Evolutionary conservation across 306 rosid genomes (phyloP).

Genomic region (Cucumis melo): DNA sequence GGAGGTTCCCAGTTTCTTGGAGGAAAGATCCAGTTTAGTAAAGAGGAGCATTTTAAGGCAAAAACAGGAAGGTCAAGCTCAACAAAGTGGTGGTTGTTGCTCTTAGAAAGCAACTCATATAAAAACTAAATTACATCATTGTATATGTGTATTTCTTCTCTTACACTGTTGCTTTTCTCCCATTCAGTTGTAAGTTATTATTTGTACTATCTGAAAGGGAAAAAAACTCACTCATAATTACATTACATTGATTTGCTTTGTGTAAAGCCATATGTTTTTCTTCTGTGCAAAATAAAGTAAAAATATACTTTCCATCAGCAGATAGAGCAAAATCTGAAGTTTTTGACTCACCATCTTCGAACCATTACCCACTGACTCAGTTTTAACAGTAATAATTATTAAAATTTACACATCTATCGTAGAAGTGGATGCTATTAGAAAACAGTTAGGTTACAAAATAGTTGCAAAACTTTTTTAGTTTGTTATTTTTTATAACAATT

Average conservation of each 20-base stretch:
- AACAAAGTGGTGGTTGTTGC: slow-evolving; percentile 48
- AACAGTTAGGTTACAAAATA: no score
- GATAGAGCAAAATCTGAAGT: no score
- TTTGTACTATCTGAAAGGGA: not conserved
- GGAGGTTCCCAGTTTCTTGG: slow-evolving; percentile 87
- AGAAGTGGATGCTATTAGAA: no score
- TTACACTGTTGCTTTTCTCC: not conserved
- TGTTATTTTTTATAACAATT: no score
- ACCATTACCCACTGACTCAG: no score
- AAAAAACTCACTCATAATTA: not conserved
- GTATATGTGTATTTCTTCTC: slow-evolving; percentile 26
- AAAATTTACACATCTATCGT: no score
- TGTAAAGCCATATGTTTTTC: not conserved
- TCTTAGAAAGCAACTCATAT: slow-evolving; percentile 18
- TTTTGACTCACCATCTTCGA: no score
- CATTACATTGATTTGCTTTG: not conserved
- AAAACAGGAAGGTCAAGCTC: slow-evolving; percentile 34
- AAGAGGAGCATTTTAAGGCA: slow-evolving; percentile 54
- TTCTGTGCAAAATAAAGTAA: no score
- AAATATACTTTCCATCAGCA: no score
- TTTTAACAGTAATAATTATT: no score
- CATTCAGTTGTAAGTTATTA: not conserved
- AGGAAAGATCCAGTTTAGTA: slow-evolving; percentile 51
- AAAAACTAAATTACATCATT: slow-evolving; percentile 15
- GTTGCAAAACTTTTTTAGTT: no score